A percentile compares a stretch with the other conserved stretches of the same genome.
phyloP scores from a whole-genome alignment of 768 basidiomycete genomes.

The Suillus fuscotomentosus region DNA sequence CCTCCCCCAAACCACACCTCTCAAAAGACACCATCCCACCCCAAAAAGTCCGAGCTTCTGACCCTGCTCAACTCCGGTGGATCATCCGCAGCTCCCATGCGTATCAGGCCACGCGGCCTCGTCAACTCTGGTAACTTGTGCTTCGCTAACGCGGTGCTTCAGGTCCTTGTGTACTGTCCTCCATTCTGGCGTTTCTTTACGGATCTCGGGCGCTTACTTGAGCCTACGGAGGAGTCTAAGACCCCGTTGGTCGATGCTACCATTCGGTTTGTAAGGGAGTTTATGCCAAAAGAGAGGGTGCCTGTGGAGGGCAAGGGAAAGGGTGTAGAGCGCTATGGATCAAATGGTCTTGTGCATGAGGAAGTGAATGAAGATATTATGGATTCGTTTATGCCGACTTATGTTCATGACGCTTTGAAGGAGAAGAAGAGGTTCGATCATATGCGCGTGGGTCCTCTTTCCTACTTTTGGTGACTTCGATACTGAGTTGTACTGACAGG shows the following conservation, averaged over 20 bases:
- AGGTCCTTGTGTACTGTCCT: slow-evolving; percentile 85
- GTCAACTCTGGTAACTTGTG: slow-evolving; percentile 98
- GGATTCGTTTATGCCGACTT: slow-evolving; percentile 80
- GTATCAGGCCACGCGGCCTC: slow-evolving; percentile 72
- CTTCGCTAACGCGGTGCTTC: slow-evolving; percentile 93
- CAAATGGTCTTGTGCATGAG: slow-evolving; percentile 13
- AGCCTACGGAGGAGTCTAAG: slow-evolving; percentile 25
- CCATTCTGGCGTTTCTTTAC: slow-evolving; percentile 80
- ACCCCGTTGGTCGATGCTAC: slow-evolving; percentile 69
- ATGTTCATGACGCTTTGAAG: slow-evolving; percentile 91
- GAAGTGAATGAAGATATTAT: slow-evolving; percentile 50
- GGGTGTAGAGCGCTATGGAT: slow-evolving; percentile 33
- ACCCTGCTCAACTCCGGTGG: slow-evolving; percentile 49
- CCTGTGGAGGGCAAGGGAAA: slow-evolving; percentile 34
- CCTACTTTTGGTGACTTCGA: not conserved
- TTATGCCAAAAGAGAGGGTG: slow-evolving; percentile 35
- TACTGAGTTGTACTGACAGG: slow-evolving; percentile 37
- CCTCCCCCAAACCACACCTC: slow-evolving; percentile 17
- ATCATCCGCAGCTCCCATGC: slow-evolving; percentile 18
- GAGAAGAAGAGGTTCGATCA: slow-evolving; percentile 90
- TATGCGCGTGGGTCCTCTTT: slow-evolving; percentile 68
- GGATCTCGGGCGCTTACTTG: slow-evolving; percentile 60
- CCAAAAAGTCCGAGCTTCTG: slow-evolving; percentile 50
- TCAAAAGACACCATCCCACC: slow-evolving; percentile 28
- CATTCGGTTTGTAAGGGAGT: slow-evolving; percentile 77